Conservation (phyloP, 2,329 filamentous ascomycete genomes). For the Pseudocercospora macadamiae region DNA sequence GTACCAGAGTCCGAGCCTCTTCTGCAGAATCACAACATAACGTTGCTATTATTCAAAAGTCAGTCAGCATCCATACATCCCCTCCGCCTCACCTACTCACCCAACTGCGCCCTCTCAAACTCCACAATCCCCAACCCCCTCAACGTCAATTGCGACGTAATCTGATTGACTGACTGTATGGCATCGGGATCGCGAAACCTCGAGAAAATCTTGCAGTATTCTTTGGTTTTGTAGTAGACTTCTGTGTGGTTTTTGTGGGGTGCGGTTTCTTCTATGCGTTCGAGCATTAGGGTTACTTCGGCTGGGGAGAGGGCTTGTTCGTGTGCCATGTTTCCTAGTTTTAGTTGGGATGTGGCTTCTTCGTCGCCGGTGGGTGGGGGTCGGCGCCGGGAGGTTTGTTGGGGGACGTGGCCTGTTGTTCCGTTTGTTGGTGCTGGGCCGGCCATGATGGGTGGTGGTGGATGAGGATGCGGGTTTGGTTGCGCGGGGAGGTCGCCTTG, state of each 20-base stretch:
- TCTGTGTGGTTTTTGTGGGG: slow-evolving; percentile 59
- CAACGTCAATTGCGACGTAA: slow-evolving; percentile 59
- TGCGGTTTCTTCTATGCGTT: slow-evolving; percentile 63
- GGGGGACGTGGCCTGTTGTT: slow-evolving; percentile 19
- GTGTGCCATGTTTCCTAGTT: slow-evolving; percentile 90
- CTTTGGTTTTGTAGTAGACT: slow-evolving; percentile 53
- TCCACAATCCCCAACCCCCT: slow-evolving; percentile 53
- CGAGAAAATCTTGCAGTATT: slow-evolving; percentile 78
- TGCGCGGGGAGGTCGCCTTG: neutral
- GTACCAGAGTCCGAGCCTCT: slow-evolving; percentile 95
- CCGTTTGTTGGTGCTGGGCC: slow-evolving; percentile 23
- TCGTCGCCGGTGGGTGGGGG: slow-evolving; percentile 76
- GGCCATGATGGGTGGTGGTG: slow-evolving; percentile 32
- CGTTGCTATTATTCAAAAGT: slow-evolving; percentile 63
- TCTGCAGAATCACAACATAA: slow-evolving; percentile 91
- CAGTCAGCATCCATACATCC: slow-evolving; percentile 5
- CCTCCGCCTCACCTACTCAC: slow-evolving; percentile 52
- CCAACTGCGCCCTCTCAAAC: slow-evolving; percentile 91
- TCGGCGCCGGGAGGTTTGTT: slow-evolving; percentile 59
- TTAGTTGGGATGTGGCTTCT: slow-evolving; percentile 78
- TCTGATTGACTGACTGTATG: slow-evolving; percentile 72
- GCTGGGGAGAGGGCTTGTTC: slow-evolving; percentile 90
- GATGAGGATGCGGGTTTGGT: neutral
- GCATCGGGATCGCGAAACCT: slow-evolving; percentile 95
- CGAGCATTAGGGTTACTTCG: slow-evolving; percentile 89